Conservation (phyloP, 495 filamentous ascomycete genomes). For the Cairneyella variabilis region DNA sequence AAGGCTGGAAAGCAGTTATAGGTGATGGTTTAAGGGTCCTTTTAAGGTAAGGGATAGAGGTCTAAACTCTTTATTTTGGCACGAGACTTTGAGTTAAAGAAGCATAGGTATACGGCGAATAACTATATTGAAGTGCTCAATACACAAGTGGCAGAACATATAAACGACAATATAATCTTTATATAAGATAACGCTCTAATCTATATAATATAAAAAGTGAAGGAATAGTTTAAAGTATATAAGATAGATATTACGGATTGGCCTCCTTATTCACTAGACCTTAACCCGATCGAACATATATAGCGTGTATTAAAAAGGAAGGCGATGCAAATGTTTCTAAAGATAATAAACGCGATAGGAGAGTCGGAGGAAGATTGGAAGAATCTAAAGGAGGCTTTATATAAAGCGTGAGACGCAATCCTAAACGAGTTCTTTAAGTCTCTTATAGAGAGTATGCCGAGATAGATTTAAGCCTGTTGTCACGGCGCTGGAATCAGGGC, state of each 20-base stretch:
- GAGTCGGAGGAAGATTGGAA: neutral
- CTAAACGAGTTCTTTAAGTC: neutral
- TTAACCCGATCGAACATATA: no score
- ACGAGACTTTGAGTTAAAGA: no score
- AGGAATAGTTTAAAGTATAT: neutral
- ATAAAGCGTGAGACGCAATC: neutral
- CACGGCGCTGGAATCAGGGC: no score
- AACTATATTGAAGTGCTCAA: no score
- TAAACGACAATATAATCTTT: neutral
- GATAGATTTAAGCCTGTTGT: no score
- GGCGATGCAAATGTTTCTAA: neutral
- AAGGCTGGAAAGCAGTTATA: neutral
- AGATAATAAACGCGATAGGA: neutral
- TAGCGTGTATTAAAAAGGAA: constrained; percentile 8
- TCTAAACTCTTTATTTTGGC: neutral
- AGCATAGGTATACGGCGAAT: no score
- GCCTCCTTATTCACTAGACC: no score
- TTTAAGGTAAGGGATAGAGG: neutral
- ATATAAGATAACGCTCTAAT: neutral
- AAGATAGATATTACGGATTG: constrained; percentile 3
- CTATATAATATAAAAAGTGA: neutral
- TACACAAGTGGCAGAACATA: no score
- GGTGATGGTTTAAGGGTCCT: neutral
- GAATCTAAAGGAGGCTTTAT: neutral
- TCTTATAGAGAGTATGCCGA: no score